Percentiles rank a stretch among this genome's conserved stretches.
phyloP scores from a whole-genome alignment of 139 green algal species.

The Volvox africanus region DNA sequence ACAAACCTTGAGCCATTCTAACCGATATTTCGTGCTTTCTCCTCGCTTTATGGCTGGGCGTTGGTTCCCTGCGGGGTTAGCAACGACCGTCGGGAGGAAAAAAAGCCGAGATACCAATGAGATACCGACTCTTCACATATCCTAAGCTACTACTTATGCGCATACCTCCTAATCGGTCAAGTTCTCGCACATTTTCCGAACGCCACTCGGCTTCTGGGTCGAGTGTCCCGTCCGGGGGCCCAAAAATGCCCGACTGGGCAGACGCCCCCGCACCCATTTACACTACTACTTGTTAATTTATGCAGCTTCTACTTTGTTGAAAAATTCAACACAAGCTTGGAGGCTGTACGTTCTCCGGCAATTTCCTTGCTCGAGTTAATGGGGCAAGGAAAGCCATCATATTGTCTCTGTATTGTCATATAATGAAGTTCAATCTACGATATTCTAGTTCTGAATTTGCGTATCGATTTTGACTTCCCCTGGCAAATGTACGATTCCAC shows the following conservation, averaged over 20 bases:
- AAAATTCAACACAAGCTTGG: neutral
- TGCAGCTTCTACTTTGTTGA: neutral
- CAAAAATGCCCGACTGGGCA: slow-evolving; percentile 7
- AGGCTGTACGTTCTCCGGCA: slow-evolving; percentile 16
- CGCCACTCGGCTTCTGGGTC: slow-evolving; percentile 33
- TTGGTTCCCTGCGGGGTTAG: slow-evolving; percentile 13
- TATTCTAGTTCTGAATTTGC: no score
- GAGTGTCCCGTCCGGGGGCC: neutral
- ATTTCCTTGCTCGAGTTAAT: neutral
- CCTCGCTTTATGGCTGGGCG: slow-evolving; percentile 16
- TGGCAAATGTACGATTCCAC: no score
- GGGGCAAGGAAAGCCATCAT: no score
- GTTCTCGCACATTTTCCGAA: slow-evolving; percentile 15
- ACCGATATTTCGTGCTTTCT: neutral
- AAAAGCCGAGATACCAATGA: neutral
- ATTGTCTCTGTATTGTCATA: no score
- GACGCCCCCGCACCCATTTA: slow-evolving; percentile 21
- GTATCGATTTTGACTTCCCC: no score
- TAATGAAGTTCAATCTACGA: no score
- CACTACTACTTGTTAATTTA: neutral
- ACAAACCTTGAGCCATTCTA: slow-evolving; percentile 51
- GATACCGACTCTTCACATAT: neutral
- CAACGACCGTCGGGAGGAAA: neutral
- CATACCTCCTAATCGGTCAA: slow-evolving; percentile 44
- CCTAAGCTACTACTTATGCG: neutral